These are phyloP conservation scores for Fraxinus dipetala DNA, from an alignment of 305 asterid genomes.

Conservation along the genomic window DNA sequence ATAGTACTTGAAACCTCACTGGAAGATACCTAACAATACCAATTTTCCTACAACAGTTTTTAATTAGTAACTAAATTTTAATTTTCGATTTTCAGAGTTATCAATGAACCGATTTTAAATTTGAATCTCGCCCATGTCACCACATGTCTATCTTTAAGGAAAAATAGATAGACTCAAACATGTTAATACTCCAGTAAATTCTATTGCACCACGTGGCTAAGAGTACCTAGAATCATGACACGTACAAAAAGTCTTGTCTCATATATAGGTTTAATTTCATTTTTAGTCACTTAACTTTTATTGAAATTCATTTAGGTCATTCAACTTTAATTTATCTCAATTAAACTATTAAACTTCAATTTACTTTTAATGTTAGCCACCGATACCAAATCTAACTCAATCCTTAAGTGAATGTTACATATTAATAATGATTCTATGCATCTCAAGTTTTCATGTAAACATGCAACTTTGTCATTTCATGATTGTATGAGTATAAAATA, in stretches of 20 bases:
- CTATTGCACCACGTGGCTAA: not conserved
- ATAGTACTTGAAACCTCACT: too few species aligned
- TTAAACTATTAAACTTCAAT: not conserved
- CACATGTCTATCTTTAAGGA: not conserved
- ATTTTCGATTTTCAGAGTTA: too few species aligned
- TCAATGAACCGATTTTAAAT: not conserved
- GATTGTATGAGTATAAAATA: not conserved
- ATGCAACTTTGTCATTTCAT: not conserved
- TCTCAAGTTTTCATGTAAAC: not conserved
- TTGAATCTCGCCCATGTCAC: not conserved
- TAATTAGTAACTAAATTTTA: not conserved
- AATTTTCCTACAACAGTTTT: too few species aligned
- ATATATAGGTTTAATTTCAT: not conserved
- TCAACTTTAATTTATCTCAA: not conserved
- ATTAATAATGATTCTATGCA: not conserved
- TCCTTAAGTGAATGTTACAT: not conserved
- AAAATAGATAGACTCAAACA: not conserved
- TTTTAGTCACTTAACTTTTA: not conserved
- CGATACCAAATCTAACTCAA: not conserved
- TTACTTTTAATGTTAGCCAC: not conserved
- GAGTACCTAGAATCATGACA: not conserved
- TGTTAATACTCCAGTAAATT: not conserved
- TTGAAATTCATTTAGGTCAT: not conserved
- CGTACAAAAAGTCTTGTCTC: not conserved
- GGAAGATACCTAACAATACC: too few species aligned